Percentiles rank a stretch among this genome's conserved stretches.
Evolutionary conservation across 495 filamentous ascomycete genomes (phyloP).

Genomic region (Schizothecium vesticola): DNA sequence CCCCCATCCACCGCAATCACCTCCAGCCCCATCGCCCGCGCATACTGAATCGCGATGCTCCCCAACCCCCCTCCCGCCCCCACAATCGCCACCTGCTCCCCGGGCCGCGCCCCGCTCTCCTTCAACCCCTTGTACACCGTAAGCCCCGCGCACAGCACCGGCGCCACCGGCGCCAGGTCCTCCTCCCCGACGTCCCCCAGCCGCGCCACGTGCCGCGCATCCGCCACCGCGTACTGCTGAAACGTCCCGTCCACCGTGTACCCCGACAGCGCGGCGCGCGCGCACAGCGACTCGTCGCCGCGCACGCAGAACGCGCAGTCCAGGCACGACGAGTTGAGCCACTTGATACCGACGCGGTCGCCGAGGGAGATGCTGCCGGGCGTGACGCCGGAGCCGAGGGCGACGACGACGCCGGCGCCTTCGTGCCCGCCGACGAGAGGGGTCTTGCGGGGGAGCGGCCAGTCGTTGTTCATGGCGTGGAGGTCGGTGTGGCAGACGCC

Average conservation of each 20-base stretch:
- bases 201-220: conserved; percentile 70
- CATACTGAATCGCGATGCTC: conserved; percentile 77
- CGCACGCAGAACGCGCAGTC: conserved; percentile 72
- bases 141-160: conserved; percentile 81
- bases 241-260: conserved; percentile 88
- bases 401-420: conserved; percentile 78
- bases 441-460: conserved; percentile 72
- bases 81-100: conserved; percentile 78
- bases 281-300: conserved; percentile 62
- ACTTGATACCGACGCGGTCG: conserved; percentile 79
- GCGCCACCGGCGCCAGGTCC: conserved; percentile 67
- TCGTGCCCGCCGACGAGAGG: conserved; percentile 89
- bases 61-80: conserved; percentile 87
- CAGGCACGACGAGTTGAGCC: conserved; percentile 78
- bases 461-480: conserved; percentile 78
- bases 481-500: conserved; percentile 89
- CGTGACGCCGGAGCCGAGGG: conserved; percentile 59
- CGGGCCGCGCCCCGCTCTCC: conserved; percentile 67
- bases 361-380: conserved; percentile 57
- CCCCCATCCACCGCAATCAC: conserved; percentile 74
- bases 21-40: conserved; percentile 82
- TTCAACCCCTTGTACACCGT: conserved; percentile 93
- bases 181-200: conserved; percentile 53
- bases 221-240: conserved; percentile 83
- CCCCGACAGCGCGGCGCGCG: conserved; percentile 63